Base-by-base conservation (phyloP, 1,284 basidiomycete genomes). In the Microbotryum lychnidis-dioicae region DNA sequence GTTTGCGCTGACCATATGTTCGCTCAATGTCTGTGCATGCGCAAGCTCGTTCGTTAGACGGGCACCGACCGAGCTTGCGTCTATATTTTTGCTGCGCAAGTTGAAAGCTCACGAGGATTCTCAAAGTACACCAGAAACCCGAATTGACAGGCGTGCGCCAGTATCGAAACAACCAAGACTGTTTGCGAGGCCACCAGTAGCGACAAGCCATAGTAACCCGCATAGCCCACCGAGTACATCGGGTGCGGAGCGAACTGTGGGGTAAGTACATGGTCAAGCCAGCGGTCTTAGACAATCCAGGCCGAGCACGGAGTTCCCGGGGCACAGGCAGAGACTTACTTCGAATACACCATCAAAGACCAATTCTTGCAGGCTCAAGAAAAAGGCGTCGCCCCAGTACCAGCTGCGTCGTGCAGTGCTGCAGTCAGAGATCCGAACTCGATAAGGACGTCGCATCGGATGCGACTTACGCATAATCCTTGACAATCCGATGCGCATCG, bases 371-470 rank as follows among this genome's bases (percentile, higher is more conserved):
- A 81, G 77, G 60, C 80, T 78, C 62, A 79, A 71, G 81, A 97
- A 98, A 79, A 98, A 98, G 55, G 89, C 89, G 73, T 98, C 94
- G 21, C 94, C 94, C 94, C 94, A 97, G 77, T 98, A 98, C 91
- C 91, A 90, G 12, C 87, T 87, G 66, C 29, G n/a, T 9, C 6
- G 31, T 20, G 23, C 8, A 1, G 37, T 42, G 37, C 18, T 14
- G 29, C 37, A 23, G 25, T 46, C 33, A 37, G n/a, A 16, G n/a
- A 9, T 31, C 23, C 31, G 33, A 42, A 18, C 23, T 27, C 5
- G 42, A 47, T 44, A 53, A 6, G 21, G 20, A 44, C 18, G 37
- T 42, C 37, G 37, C 37, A 42, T 42, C 14, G 47, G 45, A 27
- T 8, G 18, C 9, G 3, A 61, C 57, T 74, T 74, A 81, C n/a